phyloP scores from a whole-genome alignment of 176 grass and related monocot species.

The Poa pratensis region DNA sequence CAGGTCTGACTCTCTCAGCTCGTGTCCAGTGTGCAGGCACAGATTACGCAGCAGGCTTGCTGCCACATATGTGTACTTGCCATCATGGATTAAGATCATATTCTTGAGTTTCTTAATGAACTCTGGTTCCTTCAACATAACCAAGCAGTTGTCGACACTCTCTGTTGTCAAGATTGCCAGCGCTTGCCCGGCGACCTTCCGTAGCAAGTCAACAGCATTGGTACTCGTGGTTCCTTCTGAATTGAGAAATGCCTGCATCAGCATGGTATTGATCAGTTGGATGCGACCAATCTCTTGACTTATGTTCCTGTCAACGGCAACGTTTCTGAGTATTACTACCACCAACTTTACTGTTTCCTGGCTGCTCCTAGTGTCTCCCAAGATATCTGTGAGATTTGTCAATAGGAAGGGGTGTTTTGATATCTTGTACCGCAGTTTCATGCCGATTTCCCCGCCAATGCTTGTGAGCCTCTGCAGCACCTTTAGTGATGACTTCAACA shows the following conservation, averaged over 20 bases:
- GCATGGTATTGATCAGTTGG: not conserved
- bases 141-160: slow-evolving; percentile 3
- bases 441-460: not conserved
- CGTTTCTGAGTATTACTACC: not conserved
- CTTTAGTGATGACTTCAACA: not conserved
- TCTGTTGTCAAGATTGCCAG: slow-evolving; percentile 15
- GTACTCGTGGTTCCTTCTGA: not conserved
- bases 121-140: slow-evolving; percentile 7
- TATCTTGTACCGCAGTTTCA: not conserved
- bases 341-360: not conserved
- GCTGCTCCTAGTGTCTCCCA: not conserved
- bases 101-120: not conserved
- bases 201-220: not conserved
- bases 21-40: not conserved
- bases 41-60: slow-evolving; percentile 15
- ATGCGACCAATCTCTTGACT: slow-evolving; percentile 1
- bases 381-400: not conserved
- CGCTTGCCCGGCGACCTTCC: slow-evolving; percentile 2
- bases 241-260: not conserved
- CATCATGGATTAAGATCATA: slow-evolving; percentile 4
- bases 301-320: not conserved
- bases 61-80: not conserved
- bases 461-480: not conserved
- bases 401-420: slow-evolving; percentile 17
- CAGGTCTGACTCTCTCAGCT: not conserved